Evolutionary conservation across 2,329 filamentous ascomycete genomes (phyloP), one percentile per base, ranked within the genome.

Genomic region (Eutypella sp.): DNA sequence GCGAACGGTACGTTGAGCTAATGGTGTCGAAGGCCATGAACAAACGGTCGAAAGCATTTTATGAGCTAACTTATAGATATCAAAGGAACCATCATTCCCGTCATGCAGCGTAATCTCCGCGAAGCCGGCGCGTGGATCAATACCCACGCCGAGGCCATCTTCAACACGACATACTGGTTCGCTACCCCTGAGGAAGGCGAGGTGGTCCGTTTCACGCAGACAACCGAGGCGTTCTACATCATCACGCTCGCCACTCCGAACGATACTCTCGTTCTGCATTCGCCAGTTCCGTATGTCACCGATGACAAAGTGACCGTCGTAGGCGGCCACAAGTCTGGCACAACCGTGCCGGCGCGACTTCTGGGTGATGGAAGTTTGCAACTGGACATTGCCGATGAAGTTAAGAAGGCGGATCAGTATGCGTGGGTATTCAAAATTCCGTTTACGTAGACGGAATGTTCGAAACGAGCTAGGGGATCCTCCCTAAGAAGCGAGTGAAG

Each of bases 161-260:
- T 72, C 59, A 73, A 75, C 47, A 79, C 76, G 4, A 76, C 69
- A 0, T 77, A 76, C 54, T 78, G 74, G 72, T 33, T 15, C 29
- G 29, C 16, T n/a, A 33, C 29, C 5, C 29, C 29, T 4, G 29
- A 33, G 29, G 29, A 33, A 15, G 29, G 29, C 29, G 11, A 33
- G 16, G 29, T n/a, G 29, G 29, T 33, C 29, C 29, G 29, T 15
- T 33, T 33, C 29, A 33, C 29, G 29, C 29, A 33, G 29, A 33
- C 29, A n/a, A 33, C 29, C 5, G 29, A 33, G 6, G 29, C 29
- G 11, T 33, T 33, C 13, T 33, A 33, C 11, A 33, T 33, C 29
- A 33, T 33, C 29, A 33, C 29, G 29, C 29, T 33, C 5, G 13
- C 13, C 16, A n/a, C 29, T n/a, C 29, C 29, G 29, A 33, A 33